Evolutionary conservation across 1,284 basidiomycete genomes (phyloP).

Genomic region (Cerrena zonata): DNA sequence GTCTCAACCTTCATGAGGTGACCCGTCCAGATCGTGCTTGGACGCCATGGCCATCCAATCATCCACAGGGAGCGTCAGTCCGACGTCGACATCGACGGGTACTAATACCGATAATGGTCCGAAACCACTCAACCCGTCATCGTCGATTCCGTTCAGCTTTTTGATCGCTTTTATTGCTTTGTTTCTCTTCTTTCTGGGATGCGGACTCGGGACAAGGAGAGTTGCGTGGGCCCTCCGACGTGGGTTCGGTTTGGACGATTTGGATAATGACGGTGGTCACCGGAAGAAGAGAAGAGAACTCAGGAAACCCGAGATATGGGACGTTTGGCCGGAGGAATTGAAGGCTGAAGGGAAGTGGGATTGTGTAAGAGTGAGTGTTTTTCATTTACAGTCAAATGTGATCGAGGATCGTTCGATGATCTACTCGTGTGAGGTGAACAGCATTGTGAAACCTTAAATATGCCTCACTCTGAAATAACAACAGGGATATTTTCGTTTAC

Average conservation of each 20-base stretch:
- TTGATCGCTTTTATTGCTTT: constrained; percentile 56
- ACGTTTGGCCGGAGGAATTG: constrained; percentile 10
- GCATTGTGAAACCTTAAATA: neutral
- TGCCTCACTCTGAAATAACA: neutral
- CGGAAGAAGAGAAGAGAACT: neutral
- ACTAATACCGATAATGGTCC: neutral
- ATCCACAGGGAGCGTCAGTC: neutral
- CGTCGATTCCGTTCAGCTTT: constrained; percentile 45
- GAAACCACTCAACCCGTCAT: constrained; percentile 11
- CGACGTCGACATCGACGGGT: neutral
- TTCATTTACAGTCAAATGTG: too few species aligned
- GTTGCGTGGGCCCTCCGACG: constrained; percentile 18
- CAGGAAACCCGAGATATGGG: constrained; percentile 16
- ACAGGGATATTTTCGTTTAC: neutral
- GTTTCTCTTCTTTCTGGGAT: constrained; percentile 52
- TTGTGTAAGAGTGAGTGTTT: neutral
- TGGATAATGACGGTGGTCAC: neutral
- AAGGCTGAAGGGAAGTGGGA: neutral
- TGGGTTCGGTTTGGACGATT: constrained; percentile 14
- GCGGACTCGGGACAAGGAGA: constrained; percentile 48
- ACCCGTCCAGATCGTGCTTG: neutral
- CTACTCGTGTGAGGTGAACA: neutral
- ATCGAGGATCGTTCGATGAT: too few species aligned
- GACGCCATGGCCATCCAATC: constrained; percentile 1
- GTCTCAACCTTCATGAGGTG: too few species aligned